phyloP scores from a whole-genome alignment of 176 grass and related monocot genomes.

The Carex myosuroides region DNA sequence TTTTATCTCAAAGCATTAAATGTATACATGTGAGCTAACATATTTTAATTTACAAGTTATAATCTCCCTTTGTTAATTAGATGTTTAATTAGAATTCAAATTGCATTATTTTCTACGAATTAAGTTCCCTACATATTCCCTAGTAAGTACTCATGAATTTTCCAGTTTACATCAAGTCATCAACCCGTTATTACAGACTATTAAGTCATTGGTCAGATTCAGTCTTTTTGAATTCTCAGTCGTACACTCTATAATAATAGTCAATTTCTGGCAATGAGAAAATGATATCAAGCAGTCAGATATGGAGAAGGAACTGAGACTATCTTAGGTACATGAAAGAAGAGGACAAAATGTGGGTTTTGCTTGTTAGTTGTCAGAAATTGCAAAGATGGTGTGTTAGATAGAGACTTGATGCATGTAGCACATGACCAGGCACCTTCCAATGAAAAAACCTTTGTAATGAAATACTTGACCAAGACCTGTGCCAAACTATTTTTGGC shows the following conservation, averaged over 20 bases:
- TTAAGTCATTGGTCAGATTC: background rate
- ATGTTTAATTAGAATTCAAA: background rate
- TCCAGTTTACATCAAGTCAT: background rate
- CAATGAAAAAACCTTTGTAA: background rate
- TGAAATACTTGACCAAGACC: background rate
- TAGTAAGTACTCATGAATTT: background rate
- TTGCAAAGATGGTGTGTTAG: background rate
- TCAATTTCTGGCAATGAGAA: slow-evolving; percentile 8
- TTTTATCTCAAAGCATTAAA: background rate
- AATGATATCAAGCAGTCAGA: background rate
- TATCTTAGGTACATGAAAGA: background rate
- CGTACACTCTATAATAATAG: background rate
- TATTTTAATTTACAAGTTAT: background rate
- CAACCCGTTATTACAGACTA: background rate
- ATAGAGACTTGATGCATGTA: background rate
- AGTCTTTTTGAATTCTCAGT: background rate
- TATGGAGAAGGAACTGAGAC: background rate
- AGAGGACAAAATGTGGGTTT: background rate
- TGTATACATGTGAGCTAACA: background rate
- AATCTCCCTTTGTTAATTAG: background rate
- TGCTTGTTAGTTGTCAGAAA: slow-evolving; percentile 2
- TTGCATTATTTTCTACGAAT: background rate
- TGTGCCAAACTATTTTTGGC: background rate
- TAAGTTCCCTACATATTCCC: background rate
- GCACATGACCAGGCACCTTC: slow-evolving; percentile 2